A percentile compares a stretch with the other conserved stretches of the same genome.
These are phyloP conservation scores for Kwoniella newhampshirensis DNA, from an alignment of 768 basidiomycete genomes.

Conservation along the genomic window DNA sequence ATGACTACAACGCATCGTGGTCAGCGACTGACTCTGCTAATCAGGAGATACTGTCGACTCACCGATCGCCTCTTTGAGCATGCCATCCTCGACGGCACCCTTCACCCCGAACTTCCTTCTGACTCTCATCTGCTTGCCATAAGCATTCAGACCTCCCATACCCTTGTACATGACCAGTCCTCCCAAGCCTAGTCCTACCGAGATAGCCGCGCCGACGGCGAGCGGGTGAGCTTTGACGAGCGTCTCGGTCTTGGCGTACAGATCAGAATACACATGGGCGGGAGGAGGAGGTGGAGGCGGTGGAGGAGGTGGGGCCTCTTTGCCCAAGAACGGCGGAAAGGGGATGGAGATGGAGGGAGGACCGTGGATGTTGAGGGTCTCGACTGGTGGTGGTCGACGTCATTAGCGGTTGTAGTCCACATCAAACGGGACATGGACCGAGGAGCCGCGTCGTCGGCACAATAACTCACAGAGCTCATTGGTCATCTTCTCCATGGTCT, in stretches of 20 bases:
- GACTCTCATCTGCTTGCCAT: not conserved
- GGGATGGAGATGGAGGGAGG: constrained; percentile 47
- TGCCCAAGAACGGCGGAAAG: constrained; percentile 44
- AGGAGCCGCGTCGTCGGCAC: not conserved
- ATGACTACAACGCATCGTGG: constrained; percentile 34
- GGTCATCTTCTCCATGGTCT: constrained; percentile 46
- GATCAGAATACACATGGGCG: not conserved
- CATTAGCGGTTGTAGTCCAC: constrained; percentile 3
- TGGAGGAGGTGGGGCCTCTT: constrained; percentile 39
- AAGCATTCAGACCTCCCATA: not conserved
- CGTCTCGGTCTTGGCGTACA: constrained; percentile 24
- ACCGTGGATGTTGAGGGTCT: constrained; percentile 48
- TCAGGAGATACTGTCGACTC: constrained; percentile 7
- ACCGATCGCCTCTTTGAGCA: constrained; percentile 48
- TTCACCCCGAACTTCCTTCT: constrained; percentile 17
- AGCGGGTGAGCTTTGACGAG: constrained; percentile 37
- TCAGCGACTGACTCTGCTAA: not conserved
- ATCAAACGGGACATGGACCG: too few species aligned
- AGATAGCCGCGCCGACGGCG: constrained; percentile 26
- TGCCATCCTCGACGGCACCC: constrained; percentile 38
- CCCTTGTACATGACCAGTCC: constrained; percentile 22
- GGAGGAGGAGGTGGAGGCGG: constrained; percentile 36
- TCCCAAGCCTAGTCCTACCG: constrained; percentile 39
- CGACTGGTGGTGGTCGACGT: constrained; percentile 29
- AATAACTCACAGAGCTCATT: constrained; percentile 47